These are phyloP conservation scores for Micromonas pusilla DNA, from an alignment of 139 green algal species.

Conservation along the genomic window DNA sequence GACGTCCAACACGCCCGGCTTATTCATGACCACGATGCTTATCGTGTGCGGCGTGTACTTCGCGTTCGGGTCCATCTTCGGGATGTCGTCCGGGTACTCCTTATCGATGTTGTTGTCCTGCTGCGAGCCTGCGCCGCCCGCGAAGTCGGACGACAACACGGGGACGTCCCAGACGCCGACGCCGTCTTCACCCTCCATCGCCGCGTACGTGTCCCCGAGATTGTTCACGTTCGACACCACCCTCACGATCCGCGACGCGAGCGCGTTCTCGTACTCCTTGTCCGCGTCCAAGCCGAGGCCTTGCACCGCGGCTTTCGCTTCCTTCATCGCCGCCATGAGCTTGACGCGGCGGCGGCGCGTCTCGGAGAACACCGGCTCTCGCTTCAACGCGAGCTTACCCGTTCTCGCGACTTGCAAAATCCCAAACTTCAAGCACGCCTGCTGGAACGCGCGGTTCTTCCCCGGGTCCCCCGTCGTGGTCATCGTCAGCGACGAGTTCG, in stretches of 20 bases:
- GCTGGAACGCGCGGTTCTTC: slow-evolving; percentile 59
- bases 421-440: slow-evolving; percentile 34
- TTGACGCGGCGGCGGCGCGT: not conserved
- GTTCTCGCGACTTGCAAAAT: slow-evolving; percentile 77
- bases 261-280: not conserved
- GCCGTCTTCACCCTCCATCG: slow-evolving; percentile 5
- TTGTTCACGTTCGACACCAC: not conserved
- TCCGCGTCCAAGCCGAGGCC: not conserved
- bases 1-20: slow-evolving; percentile 86
- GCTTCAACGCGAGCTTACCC: slow-evolving; percentile 48
- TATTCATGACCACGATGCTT: slow-evolving; percentile 78
- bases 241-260: slow-evolving; percentile 12
- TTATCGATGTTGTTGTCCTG: slow-evolving; percentile 7
- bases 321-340: slow-evolving; percentile 19
- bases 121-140: too few relatives aligned
- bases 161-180: slow-evolving; percentile 49
- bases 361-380: slow-evolving; percentile 17
- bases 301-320: slow-evolving; percentile 1
- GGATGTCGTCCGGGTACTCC: slow-evolving; percentile 1
- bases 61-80: not conserved
- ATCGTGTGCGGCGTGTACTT: slow-evolving; percentile 64
- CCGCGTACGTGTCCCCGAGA: slow-evolving; percentile 7
- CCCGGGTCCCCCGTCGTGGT: slow-evolving; percentile 79
- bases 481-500: slow-evolving; percentile 33
- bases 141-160: not conserved